A percentile compares a stretch with the other conserved stretches of the same genome.
Conservation (phyloP, 2,329 filamentous ascomycete species). For the Aspergillus fischeri region DNA sequence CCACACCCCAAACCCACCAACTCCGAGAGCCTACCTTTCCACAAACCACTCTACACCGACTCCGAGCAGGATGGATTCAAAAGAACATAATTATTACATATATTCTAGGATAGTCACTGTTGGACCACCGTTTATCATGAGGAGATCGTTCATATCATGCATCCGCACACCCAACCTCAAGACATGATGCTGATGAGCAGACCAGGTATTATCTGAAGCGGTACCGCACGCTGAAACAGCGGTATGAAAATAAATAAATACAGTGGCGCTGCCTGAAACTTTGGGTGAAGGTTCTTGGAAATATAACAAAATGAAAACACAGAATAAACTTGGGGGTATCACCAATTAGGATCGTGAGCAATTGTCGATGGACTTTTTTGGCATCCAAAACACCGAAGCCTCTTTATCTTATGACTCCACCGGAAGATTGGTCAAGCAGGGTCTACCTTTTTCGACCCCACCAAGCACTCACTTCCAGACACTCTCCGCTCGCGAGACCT, state of each 20-base stretch:
- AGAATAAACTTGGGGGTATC: conserved; percentile 31
- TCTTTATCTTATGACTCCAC: conserved; percentile 16
- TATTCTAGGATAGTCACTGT: conserved; percentile 5
- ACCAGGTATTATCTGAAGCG: conserved; percentile 84
- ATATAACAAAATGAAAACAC: conserved; percentile 14
- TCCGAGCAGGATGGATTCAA: background rate
- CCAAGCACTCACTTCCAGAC: conserved; percentile 65
- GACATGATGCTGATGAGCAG: conserved; percentile 21
- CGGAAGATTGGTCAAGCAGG: background rate
- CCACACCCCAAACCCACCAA: no score
- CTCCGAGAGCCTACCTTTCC: background rate
- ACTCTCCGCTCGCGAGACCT: conserved; percentile 78
- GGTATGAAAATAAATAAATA: conserved; percentile 57
- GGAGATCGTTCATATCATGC: conserved; percentile 3
- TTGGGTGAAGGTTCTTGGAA: conserved; percentile 10
- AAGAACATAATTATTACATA: background rate
- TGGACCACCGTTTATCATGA: background rate
- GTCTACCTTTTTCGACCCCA: conserved; percentile 56
- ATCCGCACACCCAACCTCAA: conserved; percentile 1
- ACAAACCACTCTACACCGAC: background rate
- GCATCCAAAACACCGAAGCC: conserved; percentile 28
- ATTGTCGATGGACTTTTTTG: conserved; percentile 25
- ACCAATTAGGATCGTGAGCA: conserved; percentile 34
- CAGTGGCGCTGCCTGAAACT: conserved; percentile 6
- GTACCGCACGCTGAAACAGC: conserved; percentile 78